A percentile compares a stretch with the other conserved stretches of the same genome.
Conservation (phyloP, 768 basidiomycete genomes). For the Podaxis carcinomalis region DNA sequence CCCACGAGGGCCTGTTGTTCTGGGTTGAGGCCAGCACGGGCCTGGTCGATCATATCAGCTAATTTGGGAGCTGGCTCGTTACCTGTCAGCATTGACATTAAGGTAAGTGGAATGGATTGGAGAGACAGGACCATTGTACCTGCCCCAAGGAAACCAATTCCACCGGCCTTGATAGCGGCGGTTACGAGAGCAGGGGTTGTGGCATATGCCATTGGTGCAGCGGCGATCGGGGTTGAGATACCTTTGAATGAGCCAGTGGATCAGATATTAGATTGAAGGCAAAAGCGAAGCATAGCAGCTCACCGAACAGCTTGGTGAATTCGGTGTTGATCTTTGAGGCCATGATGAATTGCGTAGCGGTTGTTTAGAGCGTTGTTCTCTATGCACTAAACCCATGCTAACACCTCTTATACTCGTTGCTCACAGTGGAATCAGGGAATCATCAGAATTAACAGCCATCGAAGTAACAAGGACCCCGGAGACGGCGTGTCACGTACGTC, state of each 20-base stretch:
- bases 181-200: neutral
- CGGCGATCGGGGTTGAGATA: neutral
- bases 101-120: too few relatives aligned
- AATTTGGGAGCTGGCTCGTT: neutral
- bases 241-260: neutral
- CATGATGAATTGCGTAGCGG: neutral
- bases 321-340: neutral
- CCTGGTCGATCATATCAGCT: neutral
- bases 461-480: too few relatives aligned
- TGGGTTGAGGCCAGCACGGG: neutral
- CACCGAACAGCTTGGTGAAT: neutral
- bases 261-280: neutral
- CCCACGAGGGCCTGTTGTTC: slow-evolving; percentile 23
- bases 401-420: too few relatives aligned
- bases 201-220: neutral
- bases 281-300: neutral
- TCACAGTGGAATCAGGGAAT: too few relatives aligned
- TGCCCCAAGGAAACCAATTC: neutral
- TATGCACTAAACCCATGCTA: neutral
- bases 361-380: neutral
- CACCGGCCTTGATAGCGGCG: neutral
- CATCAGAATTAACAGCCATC: too few relatives aligned
- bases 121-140: too few relatives aligned
- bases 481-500: too few relatives aligned
- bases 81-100: neutral